Evolutionary conservation across 495 filamentous ascomycete genomes (phyloP).

Genomic region (Achaetomiella virescens): DNA sequence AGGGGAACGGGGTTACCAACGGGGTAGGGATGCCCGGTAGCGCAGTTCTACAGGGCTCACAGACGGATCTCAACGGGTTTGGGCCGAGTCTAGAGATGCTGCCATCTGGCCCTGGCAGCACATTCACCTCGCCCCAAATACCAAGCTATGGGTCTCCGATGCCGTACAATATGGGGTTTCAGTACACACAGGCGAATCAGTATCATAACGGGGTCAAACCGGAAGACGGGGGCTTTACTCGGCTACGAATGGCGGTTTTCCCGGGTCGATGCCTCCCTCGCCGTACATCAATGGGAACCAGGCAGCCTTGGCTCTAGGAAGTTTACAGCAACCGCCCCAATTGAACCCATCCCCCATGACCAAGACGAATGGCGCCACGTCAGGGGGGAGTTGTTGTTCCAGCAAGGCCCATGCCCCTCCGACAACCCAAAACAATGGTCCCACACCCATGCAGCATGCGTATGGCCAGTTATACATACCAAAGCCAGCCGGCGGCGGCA

Average conservation of each 20-base stretch:
- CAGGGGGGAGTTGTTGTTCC: constrained; percentile 12
- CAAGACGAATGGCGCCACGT: constrained; percentile 8
- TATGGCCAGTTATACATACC: constrained; percentile 2
- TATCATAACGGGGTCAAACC: constrained; percentile 16
- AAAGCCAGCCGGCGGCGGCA: constrained; percentile 3
- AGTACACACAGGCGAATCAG: constrained; percentile 12
- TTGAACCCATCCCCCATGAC: constrained; percentile 4
- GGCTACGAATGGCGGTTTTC: constrained; percentile 1
- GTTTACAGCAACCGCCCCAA: not conserved
- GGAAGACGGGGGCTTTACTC: constrained; percentile 14
- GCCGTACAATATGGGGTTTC: constrained; percentile 15
- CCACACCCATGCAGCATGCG: not conserved
- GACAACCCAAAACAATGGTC: not conserved
- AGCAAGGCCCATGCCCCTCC: not conserved
- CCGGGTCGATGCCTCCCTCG: not conserved
- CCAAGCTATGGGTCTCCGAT: constrained; percentile 12
- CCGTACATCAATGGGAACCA: constrained; percentile 12
- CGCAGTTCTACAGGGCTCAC: not conserved
- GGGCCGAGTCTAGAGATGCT: constrained; percentile 3
- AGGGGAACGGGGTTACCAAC: constrained; percentile 16
- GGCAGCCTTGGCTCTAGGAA: not conserved
- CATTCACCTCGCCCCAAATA: not conserved
- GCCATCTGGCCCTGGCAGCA: not conserved
- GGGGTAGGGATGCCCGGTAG: constrained; percentile 9
- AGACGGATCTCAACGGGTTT: constrained; percentile 1